Evolutionary conservation across 1,284 basidiomycete genomes (phyloP).

Genomic region (Meripilus lineatus): DNA sequence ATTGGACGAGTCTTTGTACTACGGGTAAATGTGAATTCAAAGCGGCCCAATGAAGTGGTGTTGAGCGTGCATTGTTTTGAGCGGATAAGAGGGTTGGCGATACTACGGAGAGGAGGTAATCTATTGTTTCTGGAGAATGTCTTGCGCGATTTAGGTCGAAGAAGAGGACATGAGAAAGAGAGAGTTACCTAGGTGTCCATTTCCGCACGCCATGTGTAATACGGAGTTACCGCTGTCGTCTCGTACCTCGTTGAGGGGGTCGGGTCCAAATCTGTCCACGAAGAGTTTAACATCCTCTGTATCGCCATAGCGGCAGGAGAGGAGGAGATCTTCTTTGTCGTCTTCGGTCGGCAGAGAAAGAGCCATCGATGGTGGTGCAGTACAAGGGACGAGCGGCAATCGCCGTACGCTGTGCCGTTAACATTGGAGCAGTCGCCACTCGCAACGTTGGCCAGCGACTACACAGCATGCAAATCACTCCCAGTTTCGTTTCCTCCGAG

Average conservation of each 20-base stretch:
- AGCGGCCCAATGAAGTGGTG: conserved; percentile 85
- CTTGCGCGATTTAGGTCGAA: conserved; percentile 40
- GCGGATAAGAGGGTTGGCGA: conserved; percentile 52
- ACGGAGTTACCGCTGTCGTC: conserved; percentile 78
- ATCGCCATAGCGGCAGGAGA: conserved; percentile 83
- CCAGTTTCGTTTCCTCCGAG: no score
- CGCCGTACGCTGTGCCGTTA: no score
- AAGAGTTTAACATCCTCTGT: conserved; percentile 71
- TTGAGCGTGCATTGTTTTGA: conserved; percentile 70
- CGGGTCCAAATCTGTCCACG: conserved; percentile 51
- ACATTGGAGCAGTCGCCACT: no score
- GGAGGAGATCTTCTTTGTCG: conserved; percentile 73
- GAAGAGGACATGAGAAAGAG: conserved; percentile 2
- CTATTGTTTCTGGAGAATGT: conserved; percentile 57
- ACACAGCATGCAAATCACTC: no score
- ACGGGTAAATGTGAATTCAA: conserved; percentile 72
- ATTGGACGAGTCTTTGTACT: conserved; percentile 62
- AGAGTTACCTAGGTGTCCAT: conserved; percentile 77
- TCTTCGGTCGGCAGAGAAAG: conserved; percentile 41
- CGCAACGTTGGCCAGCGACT: no score
- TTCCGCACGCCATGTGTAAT: conserved; percentile 82
- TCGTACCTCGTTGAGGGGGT: conserved; percentile 45
- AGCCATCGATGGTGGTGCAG: conserved; percentile 21
- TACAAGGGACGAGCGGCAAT: neutral
- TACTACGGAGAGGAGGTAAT: conserved; percentile 62